Base-by-base conservation (phyloP, 2,329 filamentous ascomycete genomes). In the Neofusicoccum cordaticola region DNA sequence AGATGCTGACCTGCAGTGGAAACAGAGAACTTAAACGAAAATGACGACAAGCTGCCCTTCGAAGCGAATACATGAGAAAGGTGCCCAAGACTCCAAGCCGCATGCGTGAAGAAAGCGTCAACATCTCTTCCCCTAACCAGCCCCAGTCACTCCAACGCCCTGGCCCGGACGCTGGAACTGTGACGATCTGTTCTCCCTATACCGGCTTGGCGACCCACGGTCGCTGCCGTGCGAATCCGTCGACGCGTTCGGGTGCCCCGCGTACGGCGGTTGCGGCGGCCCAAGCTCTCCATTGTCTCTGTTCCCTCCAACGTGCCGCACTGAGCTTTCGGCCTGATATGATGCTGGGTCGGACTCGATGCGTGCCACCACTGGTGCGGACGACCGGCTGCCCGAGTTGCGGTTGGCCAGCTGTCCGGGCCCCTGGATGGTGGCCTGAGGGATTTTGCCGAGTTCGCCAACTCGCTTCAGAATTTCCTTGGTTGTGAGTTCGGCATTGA, bases 391-490 rank as follows among this genome's bases (percentile, higher is more conserved):
- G 63, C 75, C 75, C 79, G 82, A 76, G 86, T 85, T 75, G 82
- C 82, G 77, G 84, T 81, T 77, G 83, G 80, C 73, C 83, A 80
- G 75, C 76, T 69, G 75, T 88, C 82, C 73, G 83, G 79, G 72
- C 9, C 53, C 53, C 15, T 37, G 34, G 83, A 80, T 74, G 87
- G 83, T 75, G 83, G 80, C 71, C 84, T 79, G 78, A 87, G 86
- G 77, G 82, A 79, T 80, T 85, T 81, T 90, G 79, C 79, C 88
- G 67, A 95, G 89, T 73, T 96, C 92, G 57, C 93, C 93, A 78
- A 96, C 97, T 64, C 92, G 88, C 76, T 94, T 96, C 60, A 99
- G 84, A 63, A 99, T 98, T 73, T 99, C 95, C 77, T 99, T 99
- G 5, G 93, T 96, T 1, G 94, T 97, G 67, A 97, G 89, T 66